Evolutionary conservation across 2,329 filamentous ascomycete species (phyloP).

Genomic region (Pyrenophora teres): DNA sequence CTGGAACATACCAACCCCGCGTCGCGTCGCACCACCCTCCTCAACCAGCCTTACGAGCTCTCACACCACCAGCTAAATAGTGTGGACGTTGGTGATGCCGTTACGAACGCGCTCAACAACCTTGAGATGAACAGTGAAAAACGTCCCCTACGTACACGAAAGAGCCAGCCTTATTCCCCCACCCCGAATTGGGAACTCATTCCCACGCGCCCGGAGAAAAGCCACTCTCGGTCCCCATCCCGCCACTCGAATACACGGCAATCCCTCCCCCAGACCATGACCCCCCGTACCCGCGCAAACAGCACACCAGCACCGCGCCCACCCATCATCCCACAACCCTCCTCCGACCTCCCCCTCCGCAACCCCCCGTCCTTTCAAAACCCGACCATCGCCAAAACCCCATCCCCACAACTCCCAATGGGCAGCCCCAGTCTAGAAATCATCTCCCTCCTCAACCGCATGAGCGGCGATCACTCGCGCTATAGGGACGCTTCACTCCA

Average conservation of each 20-base stretch:
- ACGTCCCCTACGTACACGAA: conserved; percentile 5
- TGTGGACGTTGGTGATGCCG: conserved; percentile 22
- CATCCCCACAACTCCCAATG: neutral
- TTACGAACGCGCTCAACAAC: conserved; percentile 25
- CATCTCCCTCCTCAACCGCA: conserved; percentile 20
- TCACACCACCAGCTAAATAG: conserved; percentile 25
- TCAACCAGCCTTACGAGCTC: conserved; percentile 19
- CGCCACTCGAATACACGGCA: neutral
- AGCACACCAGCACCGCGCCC: neutral
- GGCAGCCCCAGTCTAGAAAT: conserved; percentile 23
- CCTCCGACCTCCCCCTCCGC: conserved; percentile 1
- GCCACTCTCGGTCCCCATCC: neutral
- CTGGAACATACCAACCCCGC: conserved; percentile 19
- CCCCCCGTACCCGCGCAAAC: neutral
- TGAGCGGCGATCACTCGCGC: conserved; percentile 12
- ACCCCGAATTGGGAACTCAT: neutral
- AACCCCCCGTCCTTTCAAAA: neutral
- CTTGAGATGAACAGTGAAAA: conserved; percentile 26
- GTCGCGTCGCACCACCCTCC: conserved; percentile 13
- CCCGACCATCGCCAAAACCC: neutral
- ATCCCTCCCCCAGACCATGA: conserved; percentile 2
- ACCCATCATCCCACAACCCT: neutral
- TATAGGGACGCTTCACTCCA: conserved; percentile 21
- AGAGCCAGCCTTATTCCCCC: conserved; percentile 6
- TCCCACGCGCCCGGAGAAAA: neutral